These are phyloP conservation scores for Castanea mollissima DNA, from an alignment of 306 rosid species.

Conservation along the genomic window DNA sequence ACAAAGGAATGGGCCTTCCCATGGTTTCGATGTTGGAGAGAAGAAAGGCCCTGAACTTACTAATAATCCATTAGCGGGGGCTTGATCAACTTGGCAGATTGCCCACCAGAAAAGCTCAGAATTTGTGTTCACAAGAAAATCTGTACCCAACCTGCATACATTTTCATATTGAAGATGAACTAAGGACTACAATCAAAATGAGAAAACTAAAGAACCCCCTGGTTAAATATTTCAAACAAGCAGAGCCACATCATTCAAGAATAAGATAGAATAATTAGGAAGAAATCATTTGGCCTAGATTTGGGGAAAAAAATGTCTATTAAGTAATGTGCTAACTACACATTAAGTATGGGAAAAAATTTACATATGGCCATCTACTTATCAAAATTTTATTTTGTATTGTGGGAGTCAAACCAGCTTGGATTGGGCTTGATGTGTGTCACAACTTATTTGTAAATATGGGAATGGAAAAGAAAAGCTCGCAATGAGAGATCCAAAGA, in stretches of 20 bases:
- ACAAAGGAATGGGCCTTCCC: slow-evolving; percentile 96
- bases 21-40: slow-evolving; percentile 73
- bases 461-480: too few species aligned
- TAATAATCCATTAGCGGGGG: slow-evolving; percentile 64
- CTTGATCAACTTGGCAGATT: slow-evolving; percentile 89
- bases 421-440: too few species aligned
- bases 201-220: neutral
- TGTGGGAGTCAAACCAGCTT: too few species aligned
- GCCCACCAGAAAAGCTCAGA: slow-evolving; percentile 83
- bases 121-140: slow-evolving; percentile 51
- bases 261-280: neutral
- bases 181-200: neutral
- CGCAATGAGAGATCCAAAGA: too few species aligned
- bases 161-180: slow-evolving; percentile 21
- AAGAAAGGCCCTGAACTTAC: slow-evolving; percentile 79
- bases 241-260: neutral
- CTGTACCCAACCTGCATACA: slow-evolving; percentile 78
- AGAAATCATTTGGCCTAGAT: neutral
- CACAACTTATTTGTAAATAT: too few species aligned
- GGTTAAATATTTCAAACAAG: neutral
- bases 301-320: neutral
- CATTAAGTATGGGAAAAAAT: neutral
- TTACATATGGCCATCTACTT: neutral
- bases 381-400: too few species aligned
- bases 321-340: neutral